These are phyloP conservation scores for Populus trichocarpa DNA, from an alignment of 441 rosid species.

Conservation along the genomic window DNA sequence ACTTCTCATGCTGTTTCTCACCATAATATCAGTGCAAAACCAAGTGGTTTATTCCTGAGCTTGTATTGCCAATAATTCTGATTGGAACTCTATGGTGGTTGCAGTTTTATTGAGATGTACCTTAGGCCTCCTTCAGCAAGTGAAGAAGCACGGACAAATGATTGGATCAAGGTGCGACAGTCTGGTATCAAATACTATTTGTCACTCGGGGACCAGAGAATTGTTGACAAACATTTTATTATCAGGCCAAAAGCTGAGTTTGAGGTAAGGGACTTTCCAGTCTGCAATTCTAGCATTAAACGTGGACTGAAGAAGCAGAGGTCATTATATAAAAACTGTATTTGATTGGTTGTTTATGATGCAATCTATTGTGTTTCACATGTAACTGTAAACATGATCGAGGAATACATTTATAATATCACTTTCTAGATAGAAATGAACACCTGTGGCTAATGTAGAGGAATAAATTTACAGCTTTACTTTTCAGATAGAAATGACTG, in stretches of 20 bases:
- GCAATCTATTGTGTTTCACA: not conserved
- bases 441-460: not conserved
- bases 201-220: slow-evolving; percentile 96
- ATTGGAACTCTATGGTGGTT: slow-evolving; percentile 29
- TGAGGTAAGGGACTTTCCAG: slow-evolving; percentile 56
- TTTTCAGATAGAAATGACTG: not conserved
- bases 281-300: not conserved
- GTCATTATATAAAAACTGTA: not conserved
- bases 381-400: not conserved
- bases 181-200: slow-evolving; percentile 97
- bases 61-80: slow-evolving; percentile 7
- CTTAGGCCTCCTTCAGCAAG: slow-evolving; percentile 97
- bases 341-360: not conserved
- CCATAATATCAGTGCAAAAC: not conserved
- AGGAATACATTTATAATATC: not conserved
- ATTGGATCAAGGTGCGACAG: slow-evolving; percentile 99
- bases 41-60: not conserved
- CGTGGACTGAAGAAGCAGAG: not conserved
- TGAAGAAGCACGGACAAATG: slow-evolving; percentile 92
- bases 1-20: slow-evolving; percentile 9
- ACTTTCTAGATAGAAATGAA: not conserved
- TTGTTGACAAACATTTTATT: slow-evolving; percentile 93
- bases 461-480: not conserved
- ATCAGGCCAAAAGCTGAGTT: slow-evolving; percentile 99
- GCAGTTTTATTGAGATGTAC: slow-evolving; percentile 99